phyloP scores from a whole-genome alignment of 164 flowering plant genomes.

The Nymphaea thermarum region DNA sequence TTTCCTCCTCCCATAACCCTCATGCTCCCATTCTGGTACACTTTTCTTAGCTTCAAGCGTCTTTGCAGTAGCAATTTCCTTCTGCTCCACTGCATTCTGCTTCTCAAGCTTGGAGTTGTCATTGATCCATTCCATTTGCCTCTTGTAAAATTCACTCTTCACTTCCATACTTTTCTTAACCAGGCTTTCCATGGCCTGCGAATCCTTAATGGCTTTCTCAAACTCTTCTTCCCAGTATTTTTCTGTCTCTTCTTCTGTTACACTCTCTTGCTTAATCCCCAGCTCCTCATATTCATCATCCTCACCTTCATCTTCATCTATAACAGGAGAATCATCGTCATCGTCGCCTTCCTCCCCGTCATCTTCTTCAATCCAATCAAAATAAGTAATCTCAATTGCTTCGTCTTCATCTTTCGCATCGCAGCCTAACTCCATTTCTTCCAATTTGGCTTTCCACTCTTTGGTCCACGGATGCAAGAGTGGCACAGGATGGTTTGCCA shows the following conservation, averaged over 20 bases:
- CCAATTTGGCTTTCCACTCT: constrained; percentile 92
- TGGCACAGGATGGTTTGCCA: constrained; percentile 61
- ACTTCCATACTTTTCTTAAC: constrained; percentile 38
- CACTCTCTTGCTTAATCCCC: constrained; percentile 25
- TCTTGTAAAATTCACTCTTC: constrained; percentile 28
- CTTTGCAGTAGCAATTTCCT: constrained; percentile 14
- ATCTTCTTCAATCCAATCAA: constrained; percentile 4
- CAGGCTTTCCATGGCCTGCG: constrained; percentile 59
- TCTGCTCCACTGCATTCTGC: constrained; percentile 8
- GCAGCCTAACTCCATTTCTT: constrained; percentile 89
- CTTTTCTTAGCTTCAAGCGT: constrained; percentile 23
- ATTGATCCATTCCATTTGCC: constrained; percentile 30
- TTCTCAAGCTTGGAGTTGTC: constrained; percentile 8
- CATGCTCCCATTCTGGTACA: constrained; percentile 46
- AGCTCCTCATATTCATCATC: constrained; percentile 27
- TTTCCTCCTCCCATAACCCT: constrained; percentile 53
- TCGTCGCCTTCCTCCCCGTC: constrained; percentile 14
- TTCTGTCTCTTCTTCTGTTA: constrained; percentile 34
- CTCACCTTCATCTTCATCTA: constrained; percentile 14
- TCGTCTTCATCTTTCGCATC: constrained; percentile 78
- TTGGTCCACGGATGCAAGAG: constrained; percentile 85
- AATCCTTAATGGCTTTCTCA: constrained; percentile 47
- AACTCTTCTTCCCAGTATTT: constrained; percentile 73
- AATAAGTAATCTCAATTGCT: constrained; percentile 7
- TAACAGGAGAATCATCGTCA: constrained; percentile 7